Percentiles rank a stretch among this genome's conserved stretches.
Evolutionary conservation across 2,329 filamentous ascomycete species (phyloP).

Genomic region (Hypoxylon sp.): DNA sequence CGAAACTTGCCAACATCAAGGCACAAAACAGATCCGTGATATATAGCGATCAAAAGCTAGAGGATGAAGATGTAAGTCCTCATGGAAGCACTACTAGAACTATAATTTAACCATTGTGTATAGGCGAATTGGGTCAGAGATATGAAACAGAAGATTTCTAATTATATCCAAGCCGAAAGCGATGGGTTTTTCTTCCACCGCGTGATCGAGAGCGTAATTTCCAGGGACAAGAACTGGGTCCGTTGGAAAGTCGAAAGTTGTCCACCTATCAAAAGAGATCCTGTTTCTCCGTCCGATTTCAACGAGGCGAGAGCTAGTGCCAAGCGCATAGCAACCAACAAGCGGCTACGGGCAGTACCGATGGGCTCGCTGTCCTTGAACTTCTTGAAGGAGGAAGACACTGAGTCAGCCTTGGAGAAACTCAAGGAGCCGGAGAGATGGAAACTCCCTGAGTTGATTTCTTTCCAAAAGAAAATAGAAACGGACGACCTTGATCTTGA

Average conservation of each 20-base stretch:
- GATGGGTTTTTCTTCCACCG: conserved; percentile 95
- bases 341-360: conserved; percentile 74
- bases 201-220: conserved; percentile 96
- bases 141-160: conserved; percentile 82
- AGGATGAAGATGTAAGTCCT: conserved; percentile 81
- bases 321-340: conserved; percentile 75
- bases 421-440: conserved; percentile 75
- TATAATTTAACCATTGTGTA: conserved; percentile 36
- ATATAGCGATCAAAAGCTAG: conserved; percentile 79
- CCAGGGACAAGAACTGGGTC: conserved; percentile 98
- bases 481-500: conserved; percentile 88
- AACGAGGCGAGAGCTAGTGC: conserved; percentile 74
- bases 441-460: conserved; percentile 74
- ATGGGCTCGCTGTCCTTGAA: conserved; percentile 80
- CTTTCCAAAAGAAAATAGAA: conserved; percentile 78
- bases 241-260: conserved; percentile 98
- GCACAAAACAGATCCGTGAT: conserved; percentile 86
- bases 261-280: conserved; percentile 81
- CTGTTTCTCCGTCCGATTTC: conserved; percentile 77
- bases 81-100: background rate
- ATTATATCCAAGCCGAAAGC: conserved; percentile 81
- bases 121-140: conserved; percentile 85
- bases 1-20: conserved; percentile 76
- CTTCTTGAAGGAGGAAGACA: conserved; percentile 78
- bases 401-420: conserved; percentile 71